A percentile compares a stretch with the other conserved stretches of the same genome.
Evolutionary conservation across 345 rosid genomes (phyloP).

Genomic region (Eucalyptus curtisii): DNA sequence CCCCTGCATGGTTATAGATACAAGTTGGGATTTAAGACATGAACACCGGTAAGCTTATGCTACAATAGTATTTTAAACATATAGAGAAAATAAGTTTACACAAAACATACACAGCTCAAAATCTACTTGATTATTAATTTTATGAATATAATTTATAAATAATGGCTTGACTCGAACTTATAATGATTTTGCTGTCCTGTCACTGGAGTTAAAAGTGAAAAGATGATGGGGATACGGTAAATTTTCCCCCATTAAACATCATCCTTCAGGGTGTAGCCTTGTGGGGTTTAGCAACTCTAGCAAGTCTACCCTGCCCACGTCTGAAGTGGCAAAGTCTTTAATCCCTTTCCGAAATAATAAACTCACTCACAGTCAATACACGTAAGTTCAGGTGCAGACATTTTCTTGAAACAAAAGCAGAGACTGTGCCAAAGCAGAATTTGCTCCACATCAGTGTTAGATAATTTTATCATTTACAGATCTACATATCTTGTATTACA

Average conservation of each 20-base stretch:
- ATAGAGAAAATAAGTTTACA: no score
- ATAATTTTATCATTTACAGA: background rate
- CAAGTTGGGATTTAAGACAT: no score
- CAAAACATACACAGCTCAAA: background rate
- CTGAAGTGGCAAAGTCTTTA: background rate
- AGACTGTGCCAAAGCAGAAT: background rate
- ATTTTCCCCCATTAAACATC: background rate
- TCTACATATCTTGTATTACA: background rate
- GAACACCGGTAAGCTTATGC: no score
- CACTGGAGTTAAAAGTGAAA: background rate
- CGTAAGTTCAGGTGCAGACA: background rate
- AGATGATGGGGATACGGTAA: background rate
- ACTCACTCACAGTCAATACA: background rate
- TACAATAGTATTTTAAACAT: no score
- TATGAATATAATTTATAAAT: background rate
- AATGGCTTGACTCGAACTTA: background rate
- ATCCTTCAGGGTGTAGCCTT: background rate
- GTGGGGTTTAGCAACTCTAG: background rate
- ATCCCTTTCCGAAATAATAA: no score
- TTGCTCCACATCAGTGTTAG: background rate
- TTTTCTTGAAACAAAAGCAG: background rate
- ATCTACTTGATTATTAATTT: background rate
- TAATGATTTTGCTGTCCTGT: background rate
- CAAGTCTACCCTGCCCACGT: background rate
- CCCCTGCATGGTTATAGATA: no score